Percentiles rank a stretch among this genome's conserved stretches.
These are phyloP conservation scores for Aspergillus persii DNA, from an alignment of 2,329 filamentous ascomycete genomes.

Conservation along the genomic window DNA sequence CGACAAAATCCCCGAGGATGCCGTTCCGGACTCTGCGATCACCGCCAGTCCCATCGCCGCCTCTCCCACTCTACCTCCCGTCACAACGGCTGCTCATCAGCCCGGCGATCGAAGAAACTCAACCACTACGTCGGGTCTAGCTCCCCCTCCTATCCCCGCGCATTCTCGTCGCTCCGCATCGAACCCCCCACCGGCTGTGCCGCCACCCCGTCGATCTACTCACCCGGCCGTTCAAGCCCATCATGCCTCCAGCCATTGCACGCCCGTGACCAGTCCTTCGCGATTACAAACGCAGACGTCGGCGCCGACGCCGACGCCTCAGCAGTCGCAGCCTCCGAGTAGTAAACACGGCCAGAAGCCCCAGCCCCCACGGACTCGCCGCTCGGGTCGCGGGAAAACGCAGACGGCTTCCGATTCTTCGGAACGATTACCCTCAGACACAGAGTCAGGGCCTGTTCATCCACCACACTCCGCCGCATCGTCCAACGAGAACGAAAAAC, in stretches of 20 bases:
- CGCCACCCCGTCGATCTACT: slow-evolving; percentile 40
- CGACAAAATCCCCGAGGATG: slow-evolving; percentile 28
- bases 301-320: neutral
- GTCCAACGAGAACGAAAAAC: slow-evolving; percentile 1
- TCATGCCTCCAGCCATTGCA: slow-evolving; percentile 26
- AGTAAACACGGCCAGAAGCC: slow-evolving; percentile 34
- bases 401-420: neutral
- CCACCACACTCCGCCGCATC: neutral
- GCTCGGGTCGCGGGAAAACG: slow-evolving; percentile 34
- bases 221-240: slow-evolving; percentile 23
- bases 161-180: slow-evolving; percentile 32
- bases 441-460: slow-evolving; percentile 2
- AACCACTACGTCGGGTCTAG: slow-evolving; percentile 22
- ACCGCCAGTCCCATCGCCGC: neutral
- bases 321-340: neutral
- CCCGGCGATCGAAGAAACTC: slow-evolving; percentile 23
- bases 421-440: neutral
- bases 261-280: slow-evolving; percentile 19
- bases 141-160: slow-evolving; percentile 22
- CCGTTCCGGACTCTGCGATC: slow-evolving; percentile 11
- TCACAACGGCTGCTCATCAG: slow-evolving; percentile 5
- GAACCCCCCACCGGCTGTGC: slow-evolving; percentile 40
- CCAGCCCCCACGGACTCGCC: slow-evolving; percentile 42
- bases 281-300: neutral
- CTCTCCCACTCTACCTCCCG: neutral